Evolutionary conservation across 2,329 filamentous ascomycete genomes (phyloP), one percentile per base, ranked within the genome.

Genomic region (Fusarium metavorans): DNA sequence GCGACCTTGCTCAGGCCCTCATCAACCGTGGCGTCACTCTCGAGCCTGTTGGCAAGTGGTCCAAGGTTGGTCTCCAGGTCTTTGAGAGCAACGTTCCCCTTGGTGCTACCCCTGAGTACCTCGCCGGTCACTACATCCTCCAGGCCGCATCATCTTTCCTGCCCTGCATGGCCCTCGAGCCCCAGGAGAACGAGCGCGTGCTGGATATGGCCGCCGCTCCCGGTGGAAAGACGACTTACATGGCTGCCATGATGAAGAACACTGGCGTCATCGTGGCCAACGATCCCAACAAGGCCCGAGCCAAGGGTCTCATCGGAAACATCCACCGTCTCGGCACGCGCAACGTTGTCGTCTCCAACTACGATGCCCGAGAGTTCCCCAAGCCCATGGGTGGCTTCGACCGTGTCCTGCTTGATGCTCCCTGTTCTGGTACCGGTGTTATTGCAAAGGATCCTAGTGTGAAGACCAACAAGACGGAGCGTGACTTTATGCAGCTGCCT

Each of bases 41-140:
- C 43, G 96, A 99, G 84, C 97, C 97, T 3, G 95, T 99, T 20
- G 97, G 97, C 71, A 98, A 98, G 84, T 99, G 97, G 97, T 97
- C 94, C 77, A 99, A 99, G 86, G 95, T 99, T 73, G 97, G 97
- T 57, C 89, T 99, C 45, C 97, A 99, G 83, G 91, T 99, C 70
- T 99, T 99, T 82, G 97, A 99, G 84, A 94, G 93, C 67, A 93
- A 92, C 71, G 87, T 90, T 6, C 95, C 95, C 4, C 90, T 98
- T 1, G 95, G 95, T 89, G 97, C 97, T 32, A 99, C 97, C 1
- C 97, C 97, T 11, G 97, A 99, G 84, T 99, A 99, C 83, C 91
- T 99, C 14, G 95, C 96, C 18, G 97, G 97, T 20, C 95, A 99
- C 84, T 99, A 99, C 86, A 98, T 99, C 78, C 90, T 99, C 14